Evolutionary conservation across 257 asterid genomes (phyloP).

Genomic region (Pogostemon cablin): DNA sequence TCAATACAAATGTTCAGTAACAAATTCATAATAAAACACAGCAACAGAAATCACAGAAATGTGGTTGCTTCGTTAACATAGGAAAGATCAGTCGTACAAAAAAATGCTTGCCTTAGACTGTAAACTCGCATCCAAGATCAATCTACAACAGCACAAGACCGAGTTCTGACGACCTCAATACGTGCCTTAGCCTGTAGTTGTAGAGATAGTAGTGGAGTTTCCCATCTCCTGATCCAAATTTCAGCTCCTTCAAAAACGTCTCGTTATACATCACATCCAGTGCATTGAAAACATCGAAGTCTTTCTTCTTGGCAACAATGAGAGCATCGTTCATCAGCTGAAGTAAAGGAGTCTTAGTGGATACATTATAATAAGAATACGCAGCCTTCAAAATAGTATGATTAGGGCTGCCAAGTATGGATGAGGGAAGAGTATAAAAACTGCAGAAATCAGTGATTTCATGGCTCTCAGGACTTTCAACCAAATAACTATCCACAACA

Average conservation of each 20-base stretch:
- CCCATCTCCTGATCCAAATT: slow-evolving; percentile 90
- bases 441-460: slow-evolving; percentile 86
- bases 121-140: slow-evolving; percentile 3
- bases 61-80: slow-evolving; percentile 16
- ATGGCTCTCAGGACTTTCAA: slow-evolving; percentile 74
- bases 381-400: slow-evolving; percentile 76
- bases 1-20: slow-evolving; percentile 26
- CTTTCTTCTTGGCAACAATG: slow-evolving; percentile 75
- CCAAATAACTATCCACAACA: slow-evolving; percentile 80
- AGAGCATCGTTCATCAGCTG: slow-evolving; percentile 90
- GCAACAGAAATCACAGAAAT: slow-evolving; percentile 11
- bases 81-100: slow-evolving; percentile 34
- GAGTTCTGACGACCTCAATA: slow-evolving; percentile 69
- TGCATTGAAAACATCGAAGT: slow-evolving; percentile 84
- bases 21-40: slow-evolving; percentile 33
- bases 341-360: slow-evolving; percentile 71
- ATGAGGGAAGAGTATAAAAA: slow-evolving; percentile 81
- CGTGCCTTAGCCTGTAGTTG: slow-evolving; percentile 72
- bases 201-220: slow-evolving; percentile 86
- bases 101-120: slow-evolving; percentile 23
- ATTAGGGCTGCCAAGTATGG: slow-evolving; percentile 76
- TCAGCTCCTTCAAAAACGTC: slow-evolving; percentile 80
- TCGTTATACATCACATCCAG: slow-evolving; percentile 86
- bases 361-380: slow-evolving; percentile 69
- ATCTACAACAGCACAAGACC: slow-evolving; percentile 83